These are phyloP conservation scores for Lupinus albus DNA, from an alignment of 306 rosid species.

Conservation along the genomic window DNA sequence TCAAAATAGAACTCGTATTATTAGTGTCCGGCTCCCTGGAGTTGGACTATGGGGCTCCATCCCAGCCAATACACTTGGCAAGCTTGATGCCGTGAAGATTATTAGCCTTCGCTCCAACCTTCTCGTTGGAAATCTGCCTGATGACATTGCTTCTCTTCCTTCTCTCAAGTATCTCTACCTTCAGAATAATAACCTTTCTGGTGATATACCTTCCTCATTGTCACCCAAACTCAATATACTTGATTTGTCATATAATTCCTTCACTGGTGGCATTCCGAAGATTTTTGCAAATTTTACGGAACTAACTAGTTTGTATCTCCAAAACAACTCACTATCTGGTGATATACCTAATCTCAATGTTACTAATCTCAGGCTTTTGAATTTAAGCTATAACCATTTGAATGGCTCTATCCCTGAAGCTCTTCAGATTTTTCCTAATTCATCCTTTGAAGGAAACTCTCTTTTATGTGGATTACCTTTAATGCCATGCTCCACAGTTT, in stretches of 20 bases:
- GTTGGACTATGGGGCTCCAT: constrained; percentile 77
- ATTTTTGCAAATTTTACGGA: constrained; percentile 63
- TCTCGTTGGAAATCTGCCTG: constrained; percentile 69
- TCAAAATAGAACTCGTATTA: constrained; percentile 52
- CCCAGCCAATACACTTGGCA: constrained; percentile 77
- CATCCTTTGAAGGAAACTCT: constrained; percentile 79
- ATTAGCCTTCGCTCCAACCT: constrained; percentile 89
- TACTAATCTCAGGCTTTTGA: constrained; percentile 65
- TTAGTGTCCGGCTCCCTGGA: constrained; percentile 73
- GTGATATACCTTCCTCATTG: constrained; percentile 68
- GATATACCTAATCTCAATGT: constrained; percentile 65
- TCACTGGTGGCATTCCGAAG: constrained; percentile 68
- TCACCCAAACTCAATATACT: constrained; percentile 63
- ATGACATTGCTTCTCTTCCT: constrained; percentile 77
- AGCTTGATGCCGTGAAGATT: constrained; percentile 61
- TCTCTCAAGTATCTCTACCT: constrained; percentile 70
- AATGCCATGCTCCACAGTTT: constrained; percentile 56
- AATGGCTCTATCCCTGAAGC: constrained; percentile 78
- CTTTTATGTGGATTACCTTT: constrained; percentile 79
- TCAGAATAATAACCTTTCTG: constrained; percentile 85
- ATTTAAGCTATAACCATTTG: constrained; percentile 79
- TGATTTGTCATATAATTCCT: constrained; percentile 81
- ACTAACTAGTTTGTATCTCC: constrained; percentile 71
- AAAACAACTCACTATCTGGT: constrained; percentile 86
- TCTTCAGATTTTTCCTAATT: constrained; percentile 61